Evolutionary conservation across 306 rosid genomes (phyloP), one percentile per base, ranked within the genome.

Genomic region (Argentina anserina): DNA sequence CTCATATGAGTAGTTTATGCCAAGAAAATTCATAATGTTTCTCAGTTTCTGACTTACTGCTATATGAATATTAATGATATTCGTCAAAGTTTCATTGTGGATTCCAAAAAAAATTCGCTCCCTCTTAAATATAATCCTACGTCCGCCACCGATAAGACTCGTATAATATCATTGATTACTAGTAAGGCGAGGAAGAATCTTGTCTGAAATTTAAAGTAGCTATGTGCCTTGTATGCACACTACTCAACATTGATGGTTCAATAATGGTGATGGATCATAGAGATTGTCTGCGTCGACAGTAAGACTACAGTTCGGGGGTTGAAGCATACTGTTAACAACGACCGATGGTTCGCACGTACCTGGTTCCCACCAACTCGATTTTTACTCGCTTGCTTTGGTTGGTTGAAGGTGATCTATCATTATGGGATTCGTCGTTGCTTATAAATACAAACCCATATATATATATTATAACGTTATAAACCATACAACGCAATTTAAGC

Each of bases 311-410:
- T 25, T 43, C 18, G 75, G 84, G 79, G 81, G 84, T 76, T 82
- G 74, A 56, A 47, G 40, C 74, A 39, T 62, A 60, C 7, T 50
- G 29, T 52, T 15, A 29, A 25, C 37, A 15, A 14, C 29, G 85
- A 78, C 76, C 31, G 82, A 76, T 74, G 70, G 82, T 42, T 63
- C 28, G 20, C 72, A 39, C 50, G 56, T 26, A 25, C 37, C 62
- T 9, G 36, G 37, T 61, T 29, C 41, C 15, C 26, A 61, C 28
- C 67, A 9, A 62, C 43, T 62, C 43, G 17, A 33, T 33, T 5
- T 15, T 18, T 34, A 3, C 26, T 18, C 18, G 26, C 43, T 4
- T 18, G 3, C 23, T 34, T 20, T 62, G 42, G 43, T 62, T 33
- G 67, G 67, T 62, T 62, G 67, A 23, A 9, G 23, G 67, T 62